These are phyloP conservation scores for Lachnellula cervina DNA, from an alignment of 2,329 filamentous ascomycete genomes.

Conservation along the genomic window DNA sequence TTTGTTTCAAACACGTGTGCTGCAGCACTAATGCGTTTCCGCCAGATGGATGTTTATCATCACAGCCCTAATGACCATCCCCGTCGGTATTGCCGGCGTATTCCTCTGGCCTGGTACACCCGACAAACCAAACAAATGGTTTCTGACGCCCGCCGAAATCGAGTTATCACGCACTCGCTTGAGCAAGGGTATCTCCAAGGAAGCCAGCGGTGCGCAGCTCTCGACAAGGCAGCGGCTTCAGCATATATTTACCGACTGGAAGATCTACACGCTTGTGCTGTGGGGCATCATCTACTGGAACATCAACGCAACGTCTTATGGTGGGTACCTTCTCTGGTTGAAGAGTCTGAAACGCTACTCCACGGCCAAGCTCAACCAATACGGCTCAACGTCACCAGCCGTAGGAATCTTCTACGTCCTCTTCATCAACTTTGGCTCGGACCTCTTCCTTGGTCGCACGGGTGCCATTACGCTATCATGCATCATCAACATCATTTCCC, in stretches of 20 bases:
- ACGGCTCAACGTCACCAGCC: conserved; percentile 48
- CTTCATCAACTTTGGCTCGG: conserved; percentile 49
- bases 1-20: conserved; percentile 17
- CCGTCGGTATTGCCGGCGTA: conserved; percentile 46
- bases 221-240: conserved; percentile 38
- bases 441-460: conserved; percentile 46
- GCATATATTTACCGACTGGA: conserved; percentile 37
- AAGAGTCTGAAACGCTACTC: conserved; percentile 48
- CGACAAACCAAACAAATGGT: conserved; percentile 43
- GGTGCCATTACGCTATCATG: conserved; percentile 50
- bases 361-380: conserved; percentile 43
- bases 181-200: conserved; percentile 42
- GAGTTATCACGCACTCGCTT: conserved; percentile 42
- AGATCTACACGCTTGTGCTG: conserved; percentile 47
- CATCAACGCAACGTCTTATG: conserved; percentile 42
- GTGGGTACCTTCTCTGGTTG: conserved; percentile 52
- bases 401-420: conserved; percentile 54
- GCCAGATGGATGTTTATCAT: conserved; percentile 54
- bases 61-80: conserved; percentile 49
- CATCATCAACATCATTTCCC: conserved; percentile 47
- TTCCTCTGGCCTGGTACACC: conserved; percentile 48
- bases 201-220: conserved; percentile 44
- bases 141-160: conserved; percentile 44
- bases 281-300: conserved; percentile 56
- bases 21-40: conserved; percentile 32